phyloP scores from a whole-genome alignment of 2,329 filamentous ascomycete genomes.

The Colletotrichum endophyticum region DNA sequence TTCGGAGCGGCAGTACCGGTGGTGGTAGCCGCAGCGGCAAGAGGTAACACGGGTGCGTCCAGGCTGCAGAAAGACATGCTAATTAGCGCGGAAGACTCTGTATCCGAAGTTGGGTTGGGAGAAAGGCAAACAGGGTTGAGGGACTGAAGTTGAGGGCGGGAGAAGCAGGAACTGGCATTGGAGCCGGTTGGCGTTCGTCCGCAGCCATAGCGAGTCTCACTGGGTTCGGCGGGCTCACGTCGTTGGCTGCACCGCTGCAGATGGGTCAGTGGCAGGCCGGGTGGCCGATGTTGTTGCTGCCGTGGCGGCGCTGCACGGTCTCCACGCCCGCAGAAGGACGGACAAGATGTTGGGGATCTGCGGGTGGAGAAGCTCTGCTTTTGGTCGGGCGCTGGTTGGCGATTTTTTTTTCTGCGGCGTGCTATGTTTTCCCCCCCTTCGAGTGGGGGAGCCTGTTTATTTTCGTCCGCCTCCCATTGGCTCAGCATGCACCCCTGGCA shows the following conservation, averaged over 20 bases:
- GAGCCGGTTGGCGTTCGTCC: background rate
- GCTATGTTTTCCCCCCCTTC: background rate
- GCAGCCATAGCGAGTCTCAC: background rate
- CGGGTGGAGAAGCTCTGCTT: slow-evolving; percentile 30
- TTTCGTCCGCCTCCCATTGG: background rate
- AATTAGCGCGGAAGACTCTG: background rate
- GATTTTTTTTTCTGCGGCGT: slow-evolving; percentile 13
- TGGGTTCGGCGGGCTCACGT: background rate
- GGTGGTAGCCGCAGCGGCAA: background rate
- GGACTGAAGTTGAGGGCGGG: background rate
- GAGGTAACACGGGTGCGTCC: background rate
- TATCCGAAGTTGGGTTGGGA: background rate
- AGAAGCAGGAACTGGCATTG: background rate
- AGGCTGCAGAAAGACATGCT: background rate
- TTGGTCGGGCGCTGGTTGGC: slow-evolving; percentile 7
- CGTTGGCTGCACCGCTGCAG: background rate
- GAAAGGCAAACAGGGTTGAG: background rate
- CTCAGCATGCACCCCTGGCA: slow-evolving; percentile 3
- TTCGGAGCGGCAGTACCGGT: background rate
- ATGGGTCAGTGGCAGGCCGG: background rate
- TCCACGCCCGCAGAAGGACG: slow-evolving; percentile 24
- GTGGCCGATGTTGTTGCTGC: background rate
- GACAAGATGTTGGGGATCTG: slow-evolving; percentile 51
- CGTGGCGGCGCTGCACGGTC: background rate
- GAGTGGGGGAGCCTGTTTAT: slow-evolving; percentile 4